phyloP scores from a whole-genome alignment of 83 land plant genomes.

The Isoetes engelmannii region DNA sequence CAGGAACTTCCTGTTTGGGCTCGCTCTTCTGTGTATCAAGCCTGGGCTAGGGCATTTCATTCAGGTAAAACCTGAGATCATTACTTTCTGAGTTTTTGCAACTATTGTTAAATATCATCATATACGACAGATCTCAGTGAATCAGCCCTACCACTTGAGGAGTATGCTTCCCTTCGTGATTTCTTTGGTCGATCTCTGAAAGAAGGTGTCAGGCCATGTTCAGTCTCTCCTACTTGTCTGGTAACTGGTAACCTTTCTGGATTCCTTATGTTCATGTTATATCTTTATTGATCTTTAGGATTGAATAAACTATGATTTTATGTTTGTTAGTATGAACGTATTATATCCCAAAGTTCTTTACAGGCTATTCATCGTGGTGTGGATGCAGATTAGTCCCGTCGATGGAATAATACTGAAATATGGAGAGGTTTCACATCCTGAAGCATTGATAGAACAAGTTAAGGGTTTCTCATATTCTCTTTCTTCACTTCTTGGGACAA shows the following conservation, averaged over 20 bases:
- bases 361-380: neutral
- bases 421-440: conserved; percentile 69
- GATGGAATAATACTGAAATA: conserved; percentile 74
- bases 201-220: conserved; percentile 81
- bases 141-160: conserved; percentile 62
- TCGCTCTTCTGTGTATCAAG: conserved; percentile 66
- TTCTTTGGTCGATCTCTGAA: conserved; percentile 68
- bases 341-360: too few species aligned
- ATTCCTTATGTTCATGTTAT: too few species aligned
- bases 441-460: conserved; percentile 77
- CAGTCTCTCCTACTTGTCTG: conserved; percentile 60
- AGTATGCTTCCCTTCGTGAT: conserved; percentile 72
- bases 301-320: too few species aligned
- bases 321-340: too few species aligned
- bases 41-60: conserved; percentile 96
- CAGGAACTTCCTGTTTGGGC: conserved; percentile 80
- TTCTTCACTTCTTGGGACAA: conserved; percentile 67
- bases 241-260: conserved; percentile 63
- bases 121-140: conserved; percentile 65
- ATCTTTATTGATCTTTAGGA: too few species aligned
- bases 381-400: conserved; percentile 79
- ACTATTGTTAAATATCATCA: neutral
- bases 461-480: conserved; percentile 95
- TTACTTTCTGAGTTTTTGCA: neutral
- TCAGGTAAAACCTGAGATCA: conserved; percentile 43